A percentile compares a stretch with the other conserved stretches of the same genome.
Evolutionary conservation across 2,329 filamentous ascomycete species (phyloP).

Genomic region (Talaromyces sp.): DNA sequence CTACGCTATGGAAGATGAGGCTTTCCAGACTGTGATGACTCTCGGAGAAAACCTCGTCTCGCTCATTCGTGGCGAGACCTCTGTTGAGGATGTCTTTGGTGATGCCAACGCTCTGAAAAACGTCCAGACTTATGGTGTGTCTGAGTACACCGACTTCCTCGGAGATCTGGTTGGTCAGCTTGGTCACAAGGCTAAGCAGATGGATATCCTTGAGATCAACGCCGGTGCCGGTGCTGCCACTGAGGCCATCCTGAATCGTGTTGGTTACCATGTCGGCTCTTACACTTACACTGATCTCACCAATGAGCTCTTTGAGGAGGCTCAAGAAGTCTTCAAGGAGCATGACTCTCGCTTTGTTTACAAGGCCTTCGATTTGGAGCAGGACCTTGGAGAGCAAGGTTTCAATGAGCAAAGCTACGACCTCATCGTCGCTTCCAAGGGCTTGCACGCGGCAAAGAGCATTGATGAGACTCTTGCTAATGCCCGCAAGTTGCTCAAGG

Average conservation of each 20-base stretch:
- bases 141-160: not conserved
- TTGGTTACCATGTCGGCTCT: conserved; percentile 31
- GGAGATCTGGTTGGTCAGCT: not conserved
- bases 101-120: not conserved
- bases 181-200: not conserved
- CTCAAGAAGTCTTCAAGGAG: conserved; percentile 26
- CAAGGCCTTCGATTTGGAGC: conserved; percentile 34
- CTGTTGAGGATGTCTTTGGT: not conserved
- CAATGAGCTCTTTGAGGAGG: conserved; percentile 43
- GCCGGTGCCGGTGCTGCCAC: not conserved
- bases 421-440: conserved; percentile 39
- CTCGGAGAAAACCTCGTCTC: not conserved
- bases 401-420: conserved; percentile 36
- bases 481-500: conserved; percentile 21
- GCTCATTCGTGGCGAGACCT: not conserved
- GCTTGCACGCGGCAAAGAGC: conserved; percentile 40
- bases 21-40: not conserved
- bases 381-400: conserved; percentile 34
- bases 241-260: conserved; percentile 28
- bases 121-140: conserved; percentile 8
- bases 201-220: not conserved
- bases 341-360: conserved; percentile 19
- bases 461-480: conserved; percentile 34
- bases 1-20: not conserved
- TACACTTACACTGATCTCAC: conserved; percentile 54